Evolutionary conservation across 805 yeast species (phyloP), one percentile per base, ranked within the genome.

Genomic region (Zygoascus biomembranicola): DNA sequence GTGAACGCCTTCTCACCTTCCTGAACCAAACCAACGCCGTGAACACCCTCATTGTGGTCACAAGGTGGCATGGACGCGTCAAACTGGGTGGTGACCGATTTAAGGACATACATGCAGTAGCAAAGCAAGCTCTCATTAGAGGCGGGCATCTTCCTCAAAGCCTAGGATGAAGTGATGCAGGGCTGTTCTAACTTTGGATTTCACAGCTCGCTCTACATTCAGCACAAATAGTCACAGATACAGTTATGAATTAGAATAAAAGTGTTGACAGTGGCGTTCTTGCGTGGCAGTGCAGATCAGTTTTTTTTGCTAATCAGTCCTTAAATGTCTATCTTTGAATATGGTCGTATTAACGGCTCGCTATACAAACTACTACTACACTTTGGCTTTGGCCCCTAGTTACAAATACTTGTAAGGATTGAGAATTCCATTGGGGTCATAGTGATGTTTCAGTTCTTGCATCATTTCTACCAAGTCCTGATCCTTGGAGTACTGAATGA

Each of bases 71-170:
- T 66, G 97, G 96, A 18, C 99, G 99, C 5, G 76, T 77, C 0
- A 95, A 86, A 59, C 69, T 94, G 26, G 99, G 99, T 0, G 94
- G 98, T 0, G 97, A 88, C 68, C 57, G 96, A 57, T 94, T 94
- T 73, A 89, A 86, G 62, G 98, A 94, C 67, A 94, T 94, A 54
- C 94, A 92, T 63, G 76, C 89, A 2, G 80, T 89, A 1, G 90
- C 97, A 0, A 75, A 97, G 63, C 94, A 89, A 49, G 97, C 92
- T 0, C 76, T 94, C 0, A 68, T 81, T 1, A 77, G 73, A 52
- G 95, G 88, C 2, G 81, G 81, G 0, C 80, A 83, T 59, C 61
- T 69, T 43, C 55, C 51, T 37, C 66, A 65, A 4, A 51, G 59
- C 39, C 6, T 23, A 3, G 28, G 6, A 4, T 23, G 28, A 23